Percentiles rank a stretch among this genome's conserved stretches.
These are phyloP conservation scores for Capsicum baccatum DNA, from an alignment of 257 asterid species.

Conservation along the genomic window DNA sequence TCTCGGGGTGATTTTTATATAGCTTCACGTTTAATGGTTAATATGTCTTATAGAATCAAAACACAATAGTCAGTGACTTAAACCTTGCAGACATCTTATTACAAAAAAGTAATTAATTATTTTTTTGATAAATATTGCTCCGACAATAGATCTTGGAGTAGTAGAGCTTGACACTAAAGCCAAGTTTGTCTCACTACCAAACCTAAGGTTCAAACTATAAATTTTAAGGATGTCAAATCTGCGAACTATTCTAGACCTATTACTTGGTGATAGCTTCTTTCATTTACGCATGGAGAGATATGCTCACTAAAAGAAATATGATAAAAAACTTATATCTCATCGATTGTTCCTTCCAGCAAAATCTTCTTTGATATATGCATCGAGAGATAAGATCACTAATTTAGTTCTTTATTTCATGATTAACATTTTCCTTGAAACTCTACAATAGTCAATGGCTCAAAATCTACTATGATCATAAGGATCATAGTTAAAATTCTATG, in stretches of 20 bases:
- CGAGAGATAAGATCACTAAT: not conserved
- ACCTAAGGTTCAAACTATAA: not conserved
- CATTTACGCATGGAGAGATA: not conserved
- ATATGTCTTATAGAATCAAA: constrained; percentile 65
- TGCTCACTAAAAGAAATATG: constrained; percentile 2
- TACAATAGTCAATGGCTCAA: not conserved
- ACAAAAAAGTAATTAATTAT: not conserved
- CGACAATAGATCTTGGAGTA: not conserved
- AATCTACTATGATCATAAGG: not conserved
- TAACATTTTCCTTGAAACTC: too few species aligned
- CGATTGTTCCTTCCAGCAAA: too few species aligned
- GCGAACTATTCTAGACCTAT: not conserved
- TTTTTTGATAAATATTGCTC: not conserved
- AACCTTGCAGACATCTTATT: not conserved
- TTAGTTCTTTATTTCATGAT: too few species aligned
- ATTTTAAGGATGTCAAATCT: constrained; percentile 1
- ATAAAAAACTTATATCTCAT: not conserved
- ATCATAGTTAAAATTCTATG: not conserved
- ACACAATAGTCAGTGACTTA: not conserved
- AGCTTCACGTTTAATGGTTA: constrained; percentile 78
- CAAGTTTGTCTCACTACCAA: not conserved
- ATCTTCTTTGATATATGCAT: not conserved
- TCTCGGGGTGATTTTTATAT: constrained; percentile 95
- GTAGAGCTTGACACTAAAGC: not conserved
- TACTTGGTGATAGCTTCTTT: not conserved